phyloP scores from a whole-genome alignment of 2,329 filamentous ascomycete genomes.

The Venturia nashicola region DNA sequence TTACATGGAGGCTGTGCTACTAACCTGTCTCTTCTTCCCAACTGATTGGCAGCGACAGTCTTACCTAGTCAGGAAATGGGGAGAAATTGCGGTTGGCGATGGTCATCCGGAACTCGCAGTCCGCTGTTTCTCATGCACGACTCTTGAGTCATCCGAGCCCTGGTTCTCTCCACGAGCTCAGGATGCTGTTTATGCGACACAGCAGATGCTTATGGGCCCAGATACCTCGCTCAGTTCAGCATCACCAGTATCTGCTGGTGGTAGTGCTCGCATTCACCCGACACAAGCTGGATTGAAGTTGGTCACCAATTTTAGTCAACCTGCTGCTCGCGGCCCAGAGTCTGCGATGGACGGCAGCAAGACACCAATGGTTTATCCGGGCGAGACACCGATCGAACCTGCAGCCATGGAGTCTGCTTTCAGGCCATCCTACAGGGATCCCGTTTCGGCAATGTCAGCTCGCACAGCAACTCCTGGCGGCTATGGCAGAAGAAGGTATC shows the following conservation, averaged over 20 bases:
- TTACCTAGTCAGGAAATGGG: conserved; percentile 85
- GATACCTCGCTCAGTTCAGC: conserved; percentile 26
- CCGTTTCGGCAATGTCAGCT: conserved; percentile 29
- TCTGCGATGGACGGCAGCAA: conserved; percentile 46
- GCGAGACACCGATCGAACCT: conserved; percentile 71
- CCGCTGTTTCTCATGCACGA: conserved; percentile 84
- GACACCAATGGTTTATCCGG: conserved; percentile 63
- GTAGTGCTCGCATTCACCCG: conserved; percentile 55
- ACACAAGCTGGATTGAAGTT: conserved; percentile 48
- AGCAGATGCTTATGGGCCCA: conserved; percentile 34
- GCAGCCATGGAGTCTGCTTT: conserved; percentile 44
- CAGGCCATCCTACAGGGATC: conserved; percentile 1
- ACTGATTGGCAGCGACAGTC: conserved; percentile 84
- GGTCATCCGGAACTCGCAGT: conserved; percentile 85
- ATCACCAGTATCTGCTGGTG: conserved; percentile 14
- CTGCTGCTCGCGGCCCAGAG: conserved; percentile 34
- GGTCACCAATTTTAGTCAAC: conserved; percentile 73
- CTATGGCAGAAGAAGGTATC: conserved; percentile 53
- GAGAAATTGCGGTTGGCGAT: conserved; percentile 77
- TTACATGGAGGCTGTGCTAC: conserved; percentile 84
- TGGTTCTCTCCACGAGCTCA: conserved; percentile 79
- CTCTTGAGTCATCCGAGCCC: conserved; percentile 69
- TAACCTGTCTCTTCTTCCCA: conserved; percentile 74
- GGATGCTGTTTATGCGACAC: conserved; percentile 45
- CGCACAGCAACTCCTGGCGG: conserved; percentile 46